phyloP scores from a whole-genome alignment of 768 basidiomycete genomes.

The Panaeolus cyanescens region DNA sequence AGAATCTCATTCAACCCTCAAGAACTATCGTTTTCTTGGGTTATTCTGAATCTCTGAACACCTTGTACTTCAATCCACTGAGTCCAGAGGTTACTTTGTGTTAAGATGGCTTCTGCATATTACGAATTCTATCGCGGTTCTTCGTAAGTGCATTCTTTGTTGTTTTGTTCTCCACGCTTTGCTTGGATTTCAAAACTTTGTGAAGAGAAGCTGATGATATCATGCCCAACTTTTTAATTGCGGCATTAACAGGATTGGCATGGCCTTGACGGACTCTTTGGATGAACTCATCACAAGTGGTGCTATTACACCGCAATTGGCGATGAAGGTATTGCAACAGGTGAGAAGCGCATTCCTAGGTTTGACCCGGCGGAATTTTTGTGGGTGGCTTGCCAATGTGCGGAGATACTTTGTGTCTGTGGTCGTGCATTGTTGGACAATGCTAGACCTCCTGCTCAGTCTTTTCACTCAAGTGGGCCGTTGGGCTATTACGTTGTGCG shows the following conservation, averaged over 20 bases:
- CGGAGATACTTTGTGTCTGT: too few relatives aligned
- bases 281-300: conserved; percentile 98
- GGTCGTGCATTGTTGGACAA: too few relatives aligned
- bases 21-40: background rate
- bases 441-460: too few relatives aligned
- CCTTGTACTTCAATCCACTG: too few relatives aligned
- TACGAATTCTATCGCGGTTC: conserved; percentile 94
- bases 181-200: too few relatives aligned
- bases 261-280: conserved; percentile 96
- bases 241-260: conserved; percentile 72
- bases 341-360: conserved; percentile 38
- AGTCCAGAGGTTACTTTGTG: too few relatives aligned
- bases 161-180: background rate
- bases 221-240: background rate
- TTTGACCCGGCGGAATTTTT: too few relatives aligned
- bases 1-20: too few relatives aligned
- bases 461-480: too few relatives aligned
- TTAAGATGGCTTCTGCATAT: conserved; percentile 77
- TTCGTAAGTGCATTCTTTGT: conserved; percentile 59
- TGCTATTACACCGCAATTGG: conserved; percentile 94
- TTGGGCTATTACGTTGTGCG: too few relatives aligned
- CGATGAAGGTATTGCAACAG: conserved; percentile 99
- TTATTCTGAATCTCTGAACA: background rate
- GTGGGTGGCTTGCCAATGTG: too few relatives aligned
- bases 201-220: conserved; percentile 6